Conservation (phyloP, 345 rosid species). For the Eucalyptus decipiens region DNA sequence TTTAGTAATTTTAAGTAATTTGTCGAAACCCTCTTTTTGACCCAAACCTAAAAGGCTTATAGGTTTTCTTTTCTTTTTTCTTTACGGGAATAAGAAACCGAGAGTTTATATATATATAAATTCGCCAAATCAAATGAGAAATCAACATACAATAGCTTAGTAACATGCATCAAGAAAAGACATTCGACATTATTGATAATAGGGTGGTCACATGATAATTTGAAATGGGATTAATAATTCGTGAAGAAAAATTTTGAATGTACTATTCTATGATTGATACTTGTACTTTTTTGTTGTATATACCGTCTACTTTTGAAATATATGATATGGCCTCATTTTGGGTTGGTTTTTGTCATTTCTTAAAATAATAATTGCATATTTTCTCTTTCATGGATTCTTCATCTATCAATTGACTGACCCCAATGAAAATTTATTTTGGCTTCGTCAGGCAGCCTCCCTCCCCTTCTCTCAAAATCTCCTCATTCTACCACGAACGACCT, state of each 20-base stretch:
- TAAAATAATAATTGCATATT: neutral
- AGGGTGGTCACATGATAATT: neutral
- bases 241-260: neutral
- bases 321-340: neutral
- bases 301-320: neutral
- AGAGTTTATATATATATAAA: rapidly evolving
- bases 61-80: neutral
- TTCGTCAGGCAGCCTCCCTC: neutral
- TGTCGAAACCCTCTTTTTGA: neutral
- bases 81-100: neutral
- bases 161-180: neutral
- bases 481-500: neutral
- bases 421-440: neutral
- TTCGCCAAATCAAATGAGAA: neutral
- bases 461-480: neutral
- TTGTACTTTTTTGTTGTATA: neutral
- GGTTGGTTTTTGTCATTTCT: neutral
- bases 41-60: neutral
- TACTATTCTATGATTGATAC: neutral
- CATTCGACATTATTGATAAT: neutral
- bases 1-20: too few species aligned
- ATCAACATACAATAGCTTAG: neutral
- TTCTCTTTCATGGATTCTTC: neutral
- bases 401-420: neutral
- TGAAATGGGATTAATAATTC: rapidly evolving